Evolutionary conservation across 495 filamentous ascomycete genomes (phyloP), one percentile per base, ranked within the genome.

Genomic region (Barbatosphaeria neglecta): DNA sequence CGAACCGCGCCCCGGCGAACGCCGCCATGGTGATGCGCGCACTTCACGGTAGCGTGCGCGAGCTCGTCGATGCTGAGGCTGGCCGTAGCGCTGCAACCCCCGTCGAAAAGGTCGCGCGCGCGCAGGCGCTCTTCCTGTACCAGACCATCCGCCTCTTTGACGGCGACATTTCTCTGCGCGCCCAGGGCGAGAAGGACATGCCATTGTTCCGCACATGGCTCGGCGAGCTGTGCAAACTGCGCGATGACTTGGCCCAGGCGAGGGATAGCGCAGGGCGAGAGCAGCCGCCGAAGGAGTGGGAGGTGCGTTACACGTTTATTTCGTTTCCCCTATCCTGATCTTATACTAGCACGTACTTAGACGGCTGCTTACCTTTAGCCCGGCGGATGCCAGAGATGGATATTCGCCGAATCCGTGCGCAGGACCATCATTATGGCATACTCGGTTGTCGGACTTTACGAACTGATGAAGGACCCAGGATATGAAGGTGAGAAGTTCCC

Each of bases 101-200:
- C 3, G 39, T 31, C 7, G 56, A 63, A 7, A 60, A 62, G 47
- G 51, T 67, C 8, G 66, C 63, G 1, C 51, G 63, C 7, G 55
- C 55, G 8, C 65, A 68, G 46, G 56, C 60, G 8, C 43, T 67
- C 18, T 50, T 64, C 16, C 39, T 62, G 13, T 62, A 63, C 41
- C 59, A 68, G 28, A 56, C 51, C 6, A 67, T 67, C 46, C 56
- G 64, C 11, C 50, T 68, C 35, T 61, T 67, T 46, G 63, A 67
- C 35, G 65, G 61, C 9, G 64, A 69, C 41, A 41, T 66, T 9
- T 33, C 48, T 2, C 52, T 64, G 28, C 48, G 59, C 6, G 49
- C 60, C 10, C 52, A 65, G 40, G 65, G 45, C 13, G 63, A 67
- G 19, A 46, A 54, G 13, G 60, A 64, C 24, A 49, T 63, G 49